phyloP scores from a whole-genome alignment of 768 basidiomycete genomes.

The Roridomyces roridus region DNA sequence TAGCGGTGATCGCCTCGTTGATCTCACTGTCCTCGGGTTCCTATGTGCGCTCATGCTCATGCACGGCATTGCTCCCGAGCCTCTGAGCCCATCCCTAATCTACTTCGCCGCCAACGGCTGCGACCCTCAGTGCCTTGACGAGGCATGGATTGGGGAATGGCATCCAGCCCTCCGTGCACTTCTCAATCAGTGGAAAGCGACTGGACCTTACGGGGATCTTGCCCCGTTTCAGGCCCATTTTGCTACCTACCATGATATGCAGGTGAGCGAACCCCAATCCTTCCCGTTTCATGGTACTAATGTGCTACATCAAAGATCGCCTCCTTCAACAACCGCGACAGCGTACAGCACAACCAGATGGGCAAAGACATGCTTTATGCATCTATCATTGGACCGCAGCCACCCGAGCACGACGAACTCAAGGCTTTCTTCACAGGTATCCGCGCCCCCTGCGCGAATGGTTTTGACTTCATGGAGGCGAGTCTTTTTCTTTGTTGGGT shows the following conservation, averaged over 20 bases:
- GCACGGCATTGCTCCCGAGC: slow-evolving; percentile 5
- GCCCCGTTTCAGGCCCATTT: background rate
- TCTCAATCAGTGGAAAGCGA: background rate
- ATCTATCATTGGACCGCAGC: background rate
- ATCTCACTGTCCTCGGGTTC: slow-evolving; percentile 5
- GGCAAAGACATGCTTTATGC: background rate
- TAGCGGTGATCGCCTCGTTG: background rate
- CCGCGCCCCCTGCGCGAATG: background rate
- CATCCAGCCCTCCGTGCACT: slow-evolving; percentile 2
- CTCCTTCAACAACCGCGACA: background rate
- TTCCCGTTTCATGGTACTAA: background rate
- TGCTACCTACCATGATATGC: background rate
- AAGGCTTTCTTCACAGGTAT: background rate
- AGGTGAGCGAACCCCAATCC: background rate
- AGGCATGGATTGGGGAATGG: slow-evolving; percentile 13
- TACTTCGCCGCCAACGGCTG: slow-evolving; percentile 14
- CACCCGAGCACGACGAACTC: background rate
- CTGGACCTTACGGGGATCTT: background rate
- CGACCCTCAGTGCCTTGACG: background rate
- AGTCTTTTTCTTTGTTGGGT: too few relatives aligned
- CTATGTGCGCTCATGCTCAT: slow-evolving; percentile 1
- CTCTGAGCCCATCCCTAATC: slow-evolving; percentile 11
- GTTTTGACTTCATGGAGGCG: background rate
- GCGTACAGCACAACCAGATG: background rate
- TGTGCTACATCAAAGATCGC: background rate